These are phyloP conservation scores for Suhomyces bribrorum DNA, from an alignment of 1,139 yeast genomes.

Conservation along the genomic window DNA sequence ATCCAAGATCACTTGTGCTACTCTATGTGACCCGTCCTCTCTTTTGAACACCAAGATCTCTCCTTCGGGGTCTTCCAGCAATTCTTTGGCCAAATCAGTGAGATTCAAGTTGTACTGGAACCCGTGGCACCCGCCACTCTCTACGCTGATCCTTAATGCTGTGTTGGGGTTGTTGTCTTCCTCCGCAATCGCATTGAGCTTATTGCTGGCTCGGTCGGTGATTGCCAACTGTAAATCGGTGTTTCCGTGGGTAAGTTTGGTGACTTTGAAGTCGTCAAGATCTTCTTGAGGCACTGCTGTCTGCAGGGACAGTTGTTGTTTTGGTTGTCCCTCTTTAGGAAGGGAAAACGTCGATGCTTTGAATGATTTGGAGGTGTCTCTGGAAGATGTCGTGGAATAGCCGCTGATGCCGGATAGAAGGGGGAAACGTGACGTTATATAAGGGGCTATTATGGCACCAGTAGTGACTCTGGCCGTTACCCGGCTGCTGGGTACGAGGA, in stretches of 20 bases:
- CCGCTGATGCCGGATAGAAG: neutral
- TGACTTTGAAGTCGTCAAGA: constrained; percentile 31
- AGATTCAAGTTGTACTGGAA: constrained; percentile 83
- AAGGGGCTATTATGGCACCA: neutral
- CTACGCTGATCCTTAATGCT: constrained; percentile 80
- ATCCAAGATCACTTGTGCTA: constrained; percentile 73
- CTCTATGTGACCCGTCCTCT: constrained; percentile 37
- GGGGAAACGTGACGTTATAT: too few relatives aligned
- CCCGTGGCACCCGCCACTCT: constrained; percentile 98
- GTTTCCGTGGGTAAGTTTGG: constrained; percentile 35
- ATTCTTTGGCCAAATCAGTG: constrained; percentile 48
- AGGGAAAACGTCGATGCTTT: constrained; percentile 29
- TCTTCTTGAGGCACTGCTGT: constrained; percentile 24
- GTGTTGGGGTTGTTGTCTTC: constrained; percentile 60
- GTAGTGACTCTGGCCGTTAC: neutral
- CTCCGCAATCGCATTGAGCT: constrained; percentile 56
- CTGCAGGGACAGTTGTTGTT: neutral
- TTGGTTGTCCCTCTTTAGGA: constrained; percentile 11
- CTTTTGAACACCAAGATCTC: constrained; percentile 61
- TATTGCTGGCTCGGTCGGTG: constrained; percentile 43
- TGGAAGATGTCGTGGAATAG: too few relatives aligned
- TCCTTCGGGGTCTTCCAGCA: constrained; percentile 41
- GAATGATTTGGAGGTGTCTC: constrained; percentile 20
- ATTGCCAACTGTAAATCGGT: constrained; percentile 43
- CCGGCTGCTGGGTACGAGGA: neutral